Base-by-base conservation (phyloP, 176 grass and related monocot species). In the Musa troglodytarum region DNA sequence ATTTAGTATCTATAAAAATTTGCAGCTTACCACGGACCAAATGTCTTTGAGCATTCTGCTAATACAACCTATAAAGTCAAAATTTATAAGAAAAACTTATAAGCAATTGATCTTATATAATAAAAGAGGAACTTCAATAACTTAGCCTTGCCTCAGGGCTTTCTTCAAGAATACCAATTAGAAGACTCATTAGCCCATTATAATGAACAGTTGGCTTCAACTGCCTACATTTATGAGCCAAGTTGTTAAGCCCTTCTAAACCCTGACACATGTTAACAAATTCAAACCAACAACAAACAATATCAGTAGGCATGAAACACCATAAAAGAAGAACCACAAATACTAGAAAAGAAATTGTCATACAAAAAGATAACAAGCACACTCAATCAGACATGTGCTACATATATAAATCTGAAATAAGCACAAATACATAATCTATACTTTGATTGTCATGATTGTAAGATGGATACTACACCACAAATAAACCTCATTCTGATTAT, bases 171-270 rank as follows among this genome's bases (percentile, higher is more conserved):
- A 91, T 87, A 61, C 88, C 94, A 11, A 76, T 86, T 77, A 98
- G 20, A 69, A 98, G 94, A 69, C 78, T 77, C 64, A 82, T 86
- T 79, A 98, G 84, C 81, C 94, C 86, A 82, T 67, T 82, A 79
- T 70, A 81, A 49, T 77, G 78, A 51, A 84, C 77, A 20, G 90
- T 80, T 52, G 94, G 88, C 82, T 91, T 93, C 81, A 98, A 86
- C 52, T 91, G 86, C 80, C 87, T 90, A 74, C 94, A 98, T 86
- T 87, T 93, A 78, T 89, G 84, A 50, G 90, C 84, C 71, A 91
- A 86, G 79, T 85, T 87, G 65, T 90, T 82, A 84, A 98, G 83
- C 72, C 88, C 94, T 84, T 98, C 94, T 78, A 98, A 89, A 83
- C 88, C 94, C 94, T 98, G 83, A 77, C 8, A 19, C 34, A 70